phyloP scores from a whole-genome alignment of 305 asterid genomes.

The Plantago rigida region DNA sequence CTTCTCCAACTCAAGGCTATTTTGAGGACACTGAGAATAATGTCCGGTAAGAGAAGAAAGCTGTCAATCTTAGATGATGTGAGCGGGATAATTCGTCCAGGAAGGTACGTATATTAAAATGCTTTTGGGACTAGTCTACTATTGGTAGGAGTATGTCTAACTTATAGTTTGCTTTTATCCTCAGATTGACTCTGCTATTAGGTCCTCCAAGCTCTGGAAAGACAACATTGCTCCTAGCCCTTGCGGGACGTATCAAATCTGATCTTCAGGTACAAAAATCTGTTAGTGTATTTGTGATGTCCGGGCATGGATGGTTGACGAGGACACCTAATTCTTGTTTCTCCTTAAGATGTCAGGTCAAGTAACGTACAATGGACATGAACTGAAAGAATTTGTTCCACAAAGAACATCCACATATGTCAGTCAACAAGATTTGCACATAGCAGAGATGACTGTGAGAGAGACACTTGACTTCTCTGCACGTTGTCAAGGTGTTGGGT shows the following conservation, averaged over 20 bases:
- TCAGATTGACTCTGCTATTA: slow-evolving; percentile 71
- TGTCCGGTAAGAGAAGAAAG: slow-evolving; percentile 53
- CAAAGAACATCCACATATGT: slow-evolving; percentile 83
- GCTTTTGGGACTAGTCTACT: slow-evolving; percentile 17
- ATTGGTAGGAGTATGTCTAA: slow-evolving; percentile 21
- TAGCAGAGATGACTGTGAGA: slow-evolving; percentile 91
- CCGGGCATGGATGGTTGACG: neutral
- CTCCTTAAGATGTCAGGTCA: slow-evolving; percentile 70
- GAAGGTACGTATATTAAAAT: slow-evolving; percentile 49
- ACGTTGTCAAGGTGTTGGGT: slow-evolving; percentile 90
- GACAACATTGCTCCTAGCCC: slow-evolving; percentile 76
- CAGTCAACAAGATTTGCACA: slow-evolving; percentile 86
- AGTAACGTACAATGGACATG: slow-evolving; percentile 84
- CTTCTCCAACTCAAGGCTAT: slow-evolving; percentile 44
- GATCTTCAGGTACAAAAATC: slow-evolving; percentile 65
- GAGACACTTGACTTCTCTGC: slow-evolving; percentile 85
- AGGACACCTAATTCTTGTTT: slow-evolving; percentile 29
- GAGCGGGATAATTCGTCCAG: slow-evolving; percentile 87
- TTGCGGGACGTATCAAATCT: slow-evolving; percentile 78
- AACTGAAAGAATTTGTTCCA: slow-evolving; percentile 76
- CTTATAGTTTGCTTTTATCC: slow-evolving; percentile 26
- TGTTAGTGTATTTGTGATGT: neutral
- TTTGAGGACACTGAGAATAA: slow-evolving; percentile 58
- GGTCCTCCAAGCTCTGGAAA: slow-evolving; percentile 99
- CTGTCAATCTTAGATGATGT: slow-evolving; percentile 68